A percentile compares a stretch with the other conserved stretches of the same genome.
These are phyloP conservation scores for Mycena amicta DNA, from an alignment of 768 basidiomycete species.

Conservation along the genomic window DNA sequence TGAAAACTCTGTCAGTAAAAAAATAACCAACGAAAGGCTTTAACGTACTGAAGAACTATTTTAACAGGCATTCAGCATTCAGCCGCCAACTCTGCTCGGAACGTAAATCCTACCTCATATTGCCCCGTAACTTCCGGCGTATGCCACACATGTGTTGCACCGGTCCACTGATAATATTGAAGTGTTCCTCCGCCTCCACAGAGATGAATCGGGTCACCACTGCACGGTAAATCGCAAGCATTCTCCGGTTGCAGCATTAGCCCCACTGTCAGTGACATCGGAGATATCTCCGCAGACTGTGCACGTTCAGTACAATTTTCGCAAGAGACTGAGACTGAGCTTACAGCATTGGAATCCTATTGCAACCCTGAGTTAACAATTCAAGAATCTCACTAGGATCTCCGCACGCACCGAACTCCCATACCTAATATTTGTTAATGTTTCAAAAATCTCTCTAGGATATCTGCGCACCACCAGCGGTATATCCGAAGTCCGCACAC, in stretches of 20 bases:
- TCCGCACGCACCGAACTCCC: too few relatives aligned
- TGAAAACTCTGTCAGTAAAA: slow-evolving; percentile 43
- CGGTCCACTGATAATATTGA: slow-evolving; percentile 57
- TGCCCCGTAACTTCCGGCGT: slow-evolving; percentile 64
- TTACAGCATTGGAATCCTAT: too few relatives aligned
- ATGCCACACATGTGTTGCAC: slow-evolving; percentile 61
- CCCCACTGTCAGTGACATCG: not conserved
- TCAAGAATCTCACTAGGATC: too few relatives aligned
- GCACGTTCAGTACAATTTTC: slow-evolving; percentile 25
- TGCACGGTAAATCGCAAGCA: slow-evolving; percentile 54
- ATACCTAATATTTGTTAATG: too few relatives aligned
- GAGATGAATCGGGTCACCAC: slow-evolving; percentile 69
- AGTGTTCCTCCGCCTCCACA: slow-evolving; percentile 65
- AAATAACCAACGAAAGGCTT: slow-evolving; percentile 5
- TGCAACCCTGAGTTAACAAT: too few relatives aligned
- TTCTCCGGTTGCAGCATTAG: slow-evolving; percentile 30
- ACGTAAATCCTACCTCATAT: slow-evolving; percentile 58
- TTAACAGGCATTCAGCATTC: not conserved
- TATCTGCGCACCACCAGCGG: not conserved
- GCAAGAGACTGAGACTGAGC: not conserved
- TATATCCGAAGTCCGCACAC: not conserved
- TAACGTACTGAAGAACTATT: slow-evolving; percentile 51
- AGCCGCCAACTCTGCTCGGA: not conserved
- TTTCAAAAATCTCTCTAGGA: not conserved
- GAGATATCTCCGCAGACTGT: not conserved